Evolutionary conservation across 169 alveolate genomes (phyloP).

Genomic region (Eimeria tenella): DNA sequence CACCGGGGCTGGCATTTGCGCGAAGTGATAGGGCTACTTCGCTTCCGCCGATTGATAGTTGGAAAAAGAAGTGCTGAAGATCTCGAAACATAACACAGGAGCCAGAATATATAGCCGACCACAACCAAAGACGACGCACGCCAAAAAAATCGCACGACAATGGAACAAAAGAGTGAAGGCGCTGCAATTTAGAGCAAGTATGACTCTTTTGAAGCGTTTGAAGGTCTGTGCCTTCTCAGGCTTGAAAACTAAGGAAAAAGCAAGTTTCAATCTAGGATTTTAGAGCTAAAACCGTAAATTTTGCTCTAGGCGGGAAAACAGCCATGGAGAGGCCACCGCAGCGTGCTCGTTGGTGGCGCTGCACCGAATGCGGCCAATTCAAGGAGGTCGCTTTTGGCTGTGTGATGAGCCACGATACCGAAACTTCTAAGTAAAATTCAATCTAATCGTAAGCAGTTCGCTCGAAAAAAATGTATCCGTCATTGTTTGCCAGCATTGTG

Average conservation of each 20-base stretch:
- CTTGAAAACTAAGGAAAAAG: neutral
- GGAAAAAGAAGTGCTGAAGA: slow-evolving; percentile 20
- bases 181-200: neutral
- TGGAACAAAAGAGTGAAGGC: neutral
- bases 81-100: slow-evolving; percentile 54
- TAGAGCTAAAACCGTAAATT: neutral
- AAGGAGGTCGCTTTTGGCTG: slow-evolving; percentile 5
- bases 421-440: neutral
- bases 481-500: neutral
- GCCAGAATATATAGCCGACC: neutral
- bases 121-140: neutral
- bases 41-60: slow-evolving; percentile 43
- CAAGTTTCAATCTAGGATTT: neutral
- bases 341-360: slow-evolving; percentile 42
- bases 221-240: slow-evolving; percentile 2
- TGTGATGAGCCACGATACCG: neutral
- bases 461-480: neutral
- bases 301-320: slow-evolving; percentile 2
- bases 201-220: neutral
- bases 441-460: no score
- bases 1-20: slow-evolving; percentile 68
- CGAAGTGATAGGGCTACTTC: slow-evolving; percentile 15
- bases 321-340: slow-evolving; percentile 51
- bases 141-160: slow-evolving; percentile 26
- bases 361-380: slow-evolving; percentile 14